These are phyloP conservation scores for Stromatinia cepivora DNA, from an alignment of 2,329 filamentous ascomycete species.

Conservation along the genomic window DNA sequence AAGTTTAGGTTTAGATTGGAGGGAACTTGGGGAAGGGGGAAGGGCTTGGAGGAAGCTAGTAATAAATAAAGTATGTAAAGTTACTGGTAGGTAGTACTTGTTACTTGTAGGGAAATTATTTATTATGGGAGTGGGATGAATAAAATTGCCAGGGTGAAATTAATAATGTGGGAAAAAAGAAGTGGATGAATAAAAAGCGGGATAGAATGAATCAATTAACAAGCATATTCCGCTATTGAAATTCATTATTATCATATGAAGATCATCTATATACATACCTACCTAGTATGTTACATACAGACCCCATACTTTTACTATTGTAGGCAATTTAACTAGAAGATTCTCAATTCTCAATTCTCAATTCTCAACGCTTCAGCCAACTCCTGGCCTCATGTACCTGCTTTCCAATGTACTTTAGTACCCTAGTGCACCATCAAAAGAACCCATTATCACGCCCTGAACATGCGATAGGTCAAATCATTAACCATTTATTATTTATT, in stretches of 20 bases:
- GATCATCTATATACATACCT: neutral
- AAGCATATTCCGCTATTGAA: neutral
- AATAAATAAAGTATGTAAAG: neutral
- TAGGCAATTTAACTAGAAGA: neutral
- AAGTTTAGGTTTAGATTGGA: constrained; percentile 6
- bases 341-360: no score
- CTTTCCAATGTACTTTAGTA: no score
- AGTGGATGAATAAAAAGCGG: neutral
- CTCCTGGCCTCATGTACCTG: neutral
- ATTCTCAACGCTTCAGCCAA: constrained; percentile 12
- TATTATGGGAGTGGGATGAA: neutral
- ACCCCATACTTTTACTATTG: neutral
- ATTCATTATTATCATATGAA: neutral
- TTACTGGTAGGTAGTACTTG: no score
- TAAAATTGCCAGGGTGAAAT: neutral
- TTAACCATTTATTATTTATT: neutral
- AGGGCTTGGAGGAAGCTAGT: neutral
- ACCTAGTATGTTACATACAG: neutral
- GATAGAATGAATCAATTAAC: neutral
- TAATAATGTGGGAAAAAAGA: neutral
- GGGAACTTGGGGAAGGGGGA: neutral
- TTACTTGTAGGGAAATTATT: neutral
- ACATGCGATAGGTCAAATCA: no score
- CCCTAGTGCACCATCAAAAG: no score
- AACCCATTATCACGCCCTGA: no score